Evolutionary conservation across 1,139 yeast genomes (phyloP), one percentile per base, ranked within the genome.

Genomic region (Sugiyamaella japonica): DNA sequence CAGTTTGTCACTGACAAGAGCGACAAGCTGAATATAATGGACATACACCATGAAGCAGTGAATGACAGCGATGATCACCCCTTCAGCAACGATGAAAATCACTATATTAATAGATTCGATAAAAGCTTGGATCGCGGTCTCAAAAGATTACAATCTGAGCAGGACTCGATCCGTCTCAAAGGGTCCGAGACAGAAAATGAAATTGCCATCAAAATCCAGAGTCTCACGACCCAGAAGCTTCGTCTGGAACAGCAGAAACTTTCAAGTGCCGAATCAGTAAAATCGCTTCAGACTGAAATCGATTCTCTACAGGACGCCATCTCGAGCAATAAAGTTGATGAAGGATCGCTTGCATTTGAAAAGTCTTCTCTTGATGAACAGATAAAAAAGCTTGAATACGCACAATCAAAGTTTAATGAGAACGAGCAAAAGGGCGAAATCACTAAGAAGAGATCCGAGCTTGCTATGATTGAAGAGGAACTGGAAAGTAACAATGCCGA

Each of bases 401-500:
- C 42, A n/a, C 53, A 37, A 15, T 16, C 28, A 3, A 47, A 48
- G 40, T 47, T 62, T 16, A 49, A 50, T 7, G 51, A 51, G 7
- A 28, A 54, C 31, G 59, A 60, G 43, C 38, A 37, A 17, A 50
- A 52, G 32, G 54, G 50, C 1, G 56, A 50, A 13, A 17, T 85
- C 0, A 70, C 72, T 7, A 59, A 62, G 0, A 73, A 78, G 9
- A 79, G 78, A 50, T 62, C 67, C 1, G 67, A 71, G 40, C 69
- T 85, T 7, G 55, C 70, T 0, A 62, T 68, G 7, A 55, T 82
- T 12, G 95, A 86, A 60, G 69, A 66, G 29, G 41, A 81, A 25
- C 64, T 82, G 17, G 95, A 87, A 10, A 75, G 75, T 0, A 62
- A 84, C 20, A 79, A 80, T 54, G 76, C 75, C 17, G 77, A 80